phyloP scores from a whole-genome alignment of 2,329 filamentous ascomycete species.

The Sclerotinia subarctica region DNA sequence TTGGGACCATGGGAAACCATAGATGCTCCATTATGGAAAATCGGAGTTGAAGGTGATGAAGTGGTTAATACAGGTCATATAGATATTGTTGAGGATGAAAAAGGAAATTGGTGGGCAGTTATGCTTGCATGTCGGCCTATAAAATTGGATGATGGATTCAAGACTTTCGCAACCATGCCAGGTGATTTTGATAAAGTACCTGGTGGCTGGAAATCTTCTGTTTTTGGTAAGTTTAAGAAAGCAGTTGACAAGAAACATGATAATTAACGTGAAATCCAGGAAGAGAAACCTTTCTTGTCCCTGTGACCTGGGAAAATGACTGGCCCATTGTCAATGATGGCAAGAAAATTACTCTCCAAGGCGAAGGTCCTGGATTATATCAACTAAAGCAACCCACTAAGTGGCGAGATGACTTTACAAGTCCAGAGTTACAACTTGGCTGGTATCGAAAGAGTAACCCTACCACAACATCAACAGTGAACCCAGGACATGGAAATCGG shows the following conservation, averaged over 20 bases:
- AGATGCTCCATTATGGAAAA: slow-evolving; percentile 6
- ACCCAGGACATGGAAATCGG: too few species aligned
- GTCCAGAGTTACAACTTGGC: neutral
- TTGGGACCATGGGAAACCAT: slow-evolving; percentile 13
- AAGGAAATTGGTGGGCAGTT: slow-evolving; percentile 52
- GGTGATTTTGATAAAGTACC: neutral
- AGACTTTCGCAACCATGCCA: neutral
- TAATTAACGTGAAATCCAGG: slow-evolving; percentile 43
- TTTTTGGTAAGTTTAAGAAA: slow-evolving; percentile 41
- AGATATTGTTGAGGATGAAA: slow-evolving; percentile 52
- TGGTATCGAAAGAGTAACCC: slow-evolving; percentile 17
- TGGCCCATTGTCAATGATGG: slow-evolving; percentile 44
- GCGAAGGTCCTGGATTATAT: slow-evolving; percentile 3
- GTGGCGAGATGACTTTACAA: slow-evolving; percentile 9
- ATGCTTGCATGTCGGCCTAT: slow-evolving; percentile 45
- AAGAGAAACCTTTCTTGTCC: slow-evolving; percentile 50
- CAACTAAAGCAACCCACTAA: neutral
- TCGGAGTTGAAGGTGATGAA: slow-evolving; percentile 5
- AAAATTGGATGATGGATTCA: neutral
- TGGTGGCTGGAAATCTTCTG: slow-evolving; percentile 9
- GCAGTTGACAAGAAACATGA: slow-evolving; percentile 38
- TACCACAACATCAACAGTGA: neutral
- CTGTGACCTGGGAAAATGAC: slow-evolving; percentile 49
- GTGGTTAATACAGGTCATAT: slow-evolving; percentile 50
- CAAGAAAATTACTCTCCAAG: neutral